Conservation (phyloP, 2,329 filamentous ascomycete species). For the Alternaria burnsii region DNA sequence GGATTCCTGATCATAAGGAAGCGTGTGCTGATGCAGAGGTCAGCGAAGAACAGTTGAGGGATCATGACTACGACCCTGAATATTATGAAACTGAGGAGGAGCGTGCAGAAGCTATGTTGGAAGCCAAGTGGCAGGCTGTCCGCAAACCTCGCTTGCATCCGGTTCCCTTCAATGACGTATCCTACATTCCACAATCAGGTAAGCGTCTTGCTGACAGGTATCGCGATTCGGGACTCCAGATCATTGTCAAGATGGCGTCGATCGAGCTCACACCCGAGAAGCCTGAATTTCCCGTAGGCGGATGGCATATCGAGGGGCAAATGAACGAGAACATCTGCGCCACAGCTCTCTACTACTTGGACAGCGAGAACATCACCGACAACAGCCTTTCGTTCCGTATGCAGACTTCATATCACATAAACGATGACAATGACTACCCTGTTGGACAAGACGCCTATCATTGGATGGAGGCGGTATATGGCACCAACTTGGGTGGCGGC, state of each 20-base stretch:
- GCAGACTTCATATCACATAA: constrained; percentile 19
- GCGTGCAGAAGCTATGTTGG: neutral
- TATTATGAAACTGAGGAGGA: neutral
- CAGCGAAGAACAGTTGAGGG: constrained; percentile 3
- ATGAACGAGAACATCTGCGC: constrained; percentile 71
- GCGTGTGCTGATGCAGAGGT: constrained; percentile 4
- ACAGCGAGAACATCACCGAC: constrained; percentile 66
- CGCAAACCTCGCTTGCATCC: constrained; percentile 29
- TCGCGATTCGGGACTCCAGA: constrained; percentile 56
- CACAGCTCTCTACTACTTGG: constrained; percentile 70
- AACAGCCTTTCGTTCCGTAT: constrained; percentile 34
- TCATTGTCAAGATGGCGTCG: constrained; percentile 70
- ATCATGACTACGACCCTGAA: neutral
- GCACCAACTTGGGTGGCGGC: constrained; percentile 14
- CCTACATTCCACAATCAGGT: constrained; percentile 22
- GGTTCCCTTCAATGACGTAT: constrained; percentile 18
- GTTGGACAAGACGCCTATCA: constrained; percentile 22
- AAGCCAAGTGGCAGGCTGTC: constrained; percentile 25
- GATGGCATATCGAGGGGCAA: constrained; percentile 61
- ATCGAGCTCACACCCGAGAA: constrained; percentile 68
- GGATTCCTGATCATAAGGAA: constrained; percentile 21
- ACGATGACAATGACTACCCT: constrained; percentile 5
- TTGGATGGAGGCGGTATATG: constrained; percentile 30
- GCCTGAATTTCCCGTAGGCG: constrained; percentile 62
- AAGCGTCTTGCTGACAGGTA: constrained; percentile 25